Evolutionary conservation across 768 basidiomycete species (phyloP).

Genomic region (Russula sp.): DNA sequence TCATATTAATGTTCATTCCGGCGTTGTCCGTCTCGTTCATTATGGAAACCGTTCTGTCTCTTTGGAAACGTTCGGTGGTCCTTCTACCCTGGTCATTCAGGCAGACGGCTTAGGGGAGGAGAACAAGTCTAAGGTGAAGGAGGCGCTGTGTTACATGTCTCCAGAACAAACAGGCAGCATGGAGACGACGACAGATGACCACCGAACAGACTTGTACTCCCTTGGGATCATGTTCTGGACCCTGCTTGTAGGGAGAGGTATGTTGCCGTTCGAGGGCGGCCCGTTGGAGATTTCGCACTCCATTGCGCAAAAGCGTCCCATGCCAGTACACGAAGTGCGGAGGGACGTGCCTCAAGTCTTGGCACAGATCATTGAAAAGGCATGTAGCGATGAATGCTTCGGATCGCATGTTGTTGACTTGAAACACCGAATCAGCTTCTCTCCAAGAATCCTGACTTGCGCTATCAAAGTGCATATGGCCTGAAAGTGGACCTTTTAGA

Average conservation of each 20-base stretch:
- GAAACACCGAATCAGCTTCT: conserved; percentile 46
- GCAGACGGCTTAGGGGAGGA: conserved; percentile 50
- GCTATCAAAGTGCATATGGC: conserved; percentile 72
- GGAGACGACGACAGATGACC: conserved; percentile 68
- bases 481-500: conserved; percentile 64
- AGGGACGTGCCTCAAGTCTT: conserved; percentile 71
- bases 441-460: conserved; percentile 61
- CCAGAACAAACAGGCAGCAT: conserved; percentile 76
- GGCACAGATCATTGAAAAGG: conserved; percentile 68
- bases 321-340: conserved; percentile 72
- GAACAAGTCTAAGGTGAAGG: conserved; percentile 69
- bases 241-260: conserved; percentile 61
- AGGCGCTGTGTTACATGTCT: conserved; percentile 70
- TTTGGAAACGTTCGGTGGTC: conserved; percentile 67
- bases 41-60: conserved; percentile 74
- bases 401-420: not conserved
- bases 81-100: conserved; percentile 63
- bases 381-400: conserved; percentile 28
- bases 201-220: conserved; percentile 71
- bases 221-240: conserved; percentile 75
- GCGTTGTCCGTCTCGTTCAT: conserved; percentile 66
- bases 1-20: conserved; percentile 67
- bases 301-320: conserved; percentile 68
- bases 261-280: conserved; percentile 41
- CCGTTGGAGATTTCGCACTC: conserved; percentile 62